Percentiles rank a stretch among this genome's conserved stretches.
Conservation (phyloP, 306 rosid species). For the Castanea sativa region DNA sequence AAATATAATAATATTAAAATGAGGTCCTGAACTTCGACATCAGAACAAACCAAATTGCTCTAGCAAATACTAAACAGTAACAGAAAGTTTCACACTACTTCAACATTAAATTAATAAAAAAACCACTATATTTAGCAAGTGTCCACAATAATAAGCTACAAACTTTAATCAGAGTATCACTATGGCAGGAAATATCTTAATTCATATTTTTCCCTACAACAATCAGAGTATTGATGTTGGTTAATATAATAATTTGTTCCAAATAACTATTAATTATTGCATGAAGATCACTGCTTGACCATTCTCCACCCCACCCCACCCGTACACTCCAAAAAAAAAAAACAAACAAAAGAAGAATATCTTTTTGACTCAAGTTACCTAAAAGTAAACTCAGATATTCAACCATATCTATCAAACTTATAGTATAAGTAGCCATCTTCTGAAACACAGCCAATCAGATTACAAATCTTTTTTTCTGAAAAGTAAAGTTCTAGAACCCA, state of each 20-base stretch:
- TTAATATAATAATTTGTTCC: not conserved
- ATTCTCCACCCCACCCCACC: not conserved
- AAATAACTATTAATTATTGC: not conserved
- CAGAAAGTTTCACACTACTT: conserved; percentile 16
- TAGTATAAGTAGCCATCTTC: too few relatives aligned
- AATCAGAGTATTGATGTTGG: not conserved
- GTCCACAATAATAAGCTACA: not conserved
- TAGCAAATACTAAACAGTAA: conserved; percentile 10
- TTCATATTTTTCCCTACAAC: not conserved
- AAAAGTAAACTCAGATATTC: too few relatives aligned
- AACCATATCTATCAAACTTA: too few relatives aligned
- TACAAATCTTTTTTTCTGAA: too few relatives aligned
- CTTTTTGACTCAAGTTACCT: too few relatives aligned
- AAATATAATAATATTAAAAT: not conserved
- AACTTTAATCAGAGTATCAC: not conserved
- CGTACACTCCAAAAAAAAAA: not conserved
- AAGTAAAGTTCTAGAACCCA: too few relatives aligned
- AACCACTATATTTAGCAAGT: not conserved
- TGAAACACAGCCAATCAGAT: too few relatives aligned
- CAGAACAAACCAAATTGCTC: conserved; percentile 8
- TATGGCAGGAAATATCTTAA: not conserved
- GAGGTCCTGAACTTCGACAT: not conserved
- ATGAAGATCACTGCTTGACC: not conserved
- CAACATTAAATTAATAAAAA: not conserved
- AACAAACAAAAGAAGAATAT: not conserved